Base-by-base conservation (phyloP, 2,329 filamentous ascomycete genomes). In the Fusarium subtropicale region DNA sequence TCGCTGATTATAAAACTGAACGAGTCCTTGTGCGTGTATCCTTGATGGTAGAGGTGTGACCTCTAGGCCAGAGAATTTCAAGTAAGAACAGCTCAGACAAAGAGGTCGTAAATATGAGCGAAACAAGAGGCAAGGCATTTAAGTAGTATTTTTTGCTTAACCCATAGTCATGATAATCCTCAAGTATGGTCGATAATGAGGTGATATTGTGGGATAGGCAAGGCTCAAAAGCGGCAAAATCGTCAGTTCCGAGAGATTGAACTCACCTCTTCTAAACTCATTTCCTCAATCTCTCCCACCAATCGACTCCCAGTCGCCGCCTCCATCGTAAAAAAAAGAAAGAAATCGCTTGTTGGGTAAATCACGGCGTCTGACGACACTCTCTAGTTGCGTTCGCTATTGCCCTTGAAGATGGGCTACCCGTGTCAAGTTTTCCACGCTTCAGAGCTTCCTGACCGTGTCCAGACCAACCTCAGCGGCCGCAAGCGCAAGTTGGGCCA, bases 181-280 rank as follows among this genome's bases (percentile, higher is more conserved):
- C 24, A 24, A 33, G 24, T 20, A 6, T 42, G 10, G 47, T 53
- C 31, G 42, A 20, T 22, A 56, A 76, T 68, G 70, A 34, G 78
- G 63, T 41, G 34, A 45, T 47, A 52, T 31, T 55, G 51, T 36
- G 46, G 50, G 13, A 34, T 38, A n/a, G 31, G 15, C 22, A 42
- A 41, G 22, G 13, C 41, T 26, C 33, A 57, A 57, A 60, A 60
- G 52, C 15, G 31, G 53, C 48, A 66, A 64, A 66, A 65, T 50
- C 52, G 56, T 64, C 48, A 59, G 54, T 52, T 60, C 64, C 55
- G 26, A 52, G n/a, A 60, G 28, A 55, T 50, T 46, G 41, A 61
- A 79, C 81, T 79, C 74, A 90, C 88, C 83, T 89, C 85, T 74
- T 90, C 87, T 41, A 90, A 78, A 75, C 80, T 88, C 63, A 79